Conservation (phyloP, 2,329 filamentous ascomycete species). For the Xylariaceae sp. region DNA sequence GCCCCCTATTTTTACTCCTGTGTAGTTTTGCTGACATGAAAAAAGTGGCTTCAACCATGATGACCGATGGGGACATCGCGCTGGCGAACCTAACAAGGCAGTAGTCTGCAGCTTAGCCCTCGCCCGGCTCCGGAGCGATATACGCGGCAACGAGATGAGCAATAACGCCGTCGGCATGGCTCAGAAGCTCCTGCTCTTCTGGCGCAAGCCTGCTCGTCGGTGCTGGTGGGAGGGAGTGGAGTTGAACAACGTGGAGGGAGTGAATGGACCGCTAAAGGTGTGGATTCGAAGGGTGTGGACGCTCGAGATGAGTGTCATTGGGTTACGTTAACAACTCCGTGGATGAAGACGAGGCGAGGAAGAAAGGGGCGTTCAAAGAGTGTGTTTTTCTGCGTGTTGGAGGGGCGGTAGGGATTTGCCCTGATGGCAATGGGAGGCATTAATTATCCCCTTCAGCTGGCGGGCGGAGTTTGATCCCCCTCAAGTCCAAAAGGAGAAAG, state of each 20-base stretch:
- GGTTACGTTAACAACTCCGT: slow-evolving; percentile 56
- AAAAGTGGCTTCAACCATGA: slow-evolving; percentile 90
- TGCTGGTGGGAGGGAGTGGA: slow-evolving; percentile 99
- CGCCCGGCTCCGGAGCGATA: slow-evolving; percentile 86
- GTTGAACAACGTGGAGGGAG: slow-evolving; percentile 79
- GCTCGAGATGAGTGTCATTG: slow-evolving; percentile 94
- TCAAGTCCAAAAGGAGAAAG: background rate
- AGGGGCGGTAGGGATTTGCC: background rate
- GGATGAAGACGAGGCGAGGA: slow-evolving; percentile 21
- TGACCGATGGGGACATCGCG: slow-evolving; percentile 91
- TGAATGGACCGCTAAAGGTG: slow-evolving; percentile 88
- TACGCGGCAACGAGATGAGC: slow-evolving; percentile 70
- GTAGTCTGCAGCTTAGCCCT: slow-evolving; percentile 96
- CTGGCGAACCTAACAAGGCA: slow-evolving; percentile 96
- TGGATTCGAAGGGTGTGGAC: slow-evolving; percentile 99
- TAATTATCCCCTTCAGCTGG: background rate
- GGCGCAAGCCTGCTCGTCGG: slow-evolving; percentile 90
- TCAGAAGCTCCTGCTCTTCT: slow-evolving; percentile 94
- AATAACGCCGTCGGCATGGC: slow-evolving; percentile 91
- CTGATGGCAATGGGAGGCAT: background rate
- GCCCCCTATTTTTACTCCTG: background rate
- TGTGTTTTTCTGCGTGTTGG: slow-evolving; percentile 13
- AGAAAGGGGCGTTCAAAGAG: slow-evolving; percentile 20
- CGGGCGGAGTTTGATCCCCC: background rate
- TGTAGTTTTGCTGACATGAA: slow-evolving; percentile 17